A percentile compares a stretch with the other conserved stretches of the same genome.
phyloP scores from a whole-genome alignment of 345 rosid genomes.

The Hibiscus tridactylites region DNA sequence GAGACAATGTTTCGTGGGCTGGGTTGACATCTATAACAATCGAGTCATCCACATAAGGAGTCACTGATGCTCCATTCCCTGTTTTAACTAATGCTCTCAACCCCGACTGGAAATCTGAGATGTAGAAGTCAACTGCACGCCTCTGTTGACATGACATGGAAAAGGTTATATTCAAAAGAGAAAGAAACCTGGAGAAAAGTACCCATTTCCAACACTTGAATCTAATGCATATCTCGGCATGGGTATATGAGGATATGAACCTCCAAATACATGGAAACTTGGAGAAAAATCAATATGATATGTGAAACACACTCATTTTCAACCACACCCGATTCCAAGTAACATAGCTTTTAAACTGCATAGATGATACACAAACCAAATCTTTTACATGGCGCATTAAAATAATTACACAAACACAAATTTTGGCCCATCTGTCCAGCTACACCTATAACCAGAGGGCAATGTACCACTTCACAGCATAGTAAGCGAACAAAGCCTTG shows the following conservation, averaged over 20 bases:
- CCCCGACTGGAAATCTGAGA: conserved; percentile 96
- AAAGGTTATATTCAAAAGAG: not conserved
- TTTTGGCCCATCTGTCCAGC: not conserved
- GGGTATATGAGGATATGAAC: not conserved
- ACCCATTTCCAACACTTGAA: too few relatives aligned
- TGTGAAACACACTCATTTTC: not conserved
- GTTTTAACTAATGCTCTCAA: conserved; percentile 94
- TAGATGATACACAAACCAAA: not conserved
- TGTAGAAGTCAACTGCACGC: conserved; percentile 96
- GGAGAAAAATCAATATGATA: not conserved
- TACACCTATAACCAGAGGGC: not conserved
- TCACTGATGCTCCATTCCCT: conserved; percentile 73
- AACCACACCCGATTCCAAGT: not conserved
- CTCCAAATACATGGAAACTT: not conserved
- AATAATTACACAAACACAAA: not conserved
- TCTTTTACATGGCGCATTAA: not conserved
- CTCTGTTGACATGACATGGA: conserved; percentile 41
- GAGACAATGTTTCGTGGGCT: conserved; percentile 55
- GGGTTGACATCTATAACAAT: conserved; percentile 34
- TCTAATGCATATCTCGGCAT: too few relatives aligned
- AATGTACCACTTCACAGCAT: not conserved
- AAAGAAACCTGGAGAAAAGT: not conserved
- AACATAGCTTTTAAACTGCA: not conserved
- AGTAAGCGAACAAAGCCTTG: not conserved
- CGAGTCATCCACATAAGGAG: conserved; percentile 79